Percentiles rank a stretch among this genome's conserved stretches.
Conservation (phyloP, 2,329 filamentous ascomycete species). For the Teratosphaeria zuluensis region DNA sequence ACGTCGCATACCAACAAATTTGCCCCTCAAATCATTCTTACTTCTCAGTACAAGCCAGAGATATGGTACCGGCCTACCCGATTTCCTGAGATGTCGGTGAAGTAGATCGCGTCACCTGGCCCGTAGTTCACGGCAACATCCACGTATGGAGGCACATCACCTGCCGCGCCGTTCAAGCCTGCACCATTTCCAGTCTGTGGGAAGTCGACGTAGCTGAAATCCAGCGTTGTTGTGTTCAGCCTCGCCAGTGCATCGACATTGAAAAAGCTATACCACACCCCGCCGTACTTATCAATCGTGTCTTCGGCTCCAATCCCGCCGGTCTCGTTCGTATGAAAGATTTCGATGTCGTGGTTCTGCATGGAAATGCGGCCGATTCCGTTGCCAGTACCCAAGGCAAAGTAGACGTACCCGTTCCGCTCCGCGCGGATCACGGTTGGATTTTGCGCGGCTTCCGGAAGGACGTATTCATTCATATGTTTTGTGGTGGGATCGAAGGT, state of each 20-base stretch:
- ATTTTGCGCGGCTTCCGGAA: slow-evolving; percentile 9
- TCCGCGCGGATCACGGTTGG: slow-evolving; percentile 15
- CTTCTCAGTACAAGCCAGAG: not conserved
- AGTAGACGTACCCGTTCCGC: slow-evolving; percentile 13
- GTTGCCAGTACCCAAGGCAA: slow-evolving; percentile 13
- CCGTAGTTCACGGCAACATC: not conserved
- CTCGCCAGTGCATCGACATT: not conserved
- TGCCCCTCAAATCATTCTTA: too few species aligned
- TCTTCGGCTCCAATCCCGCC: slow-evolving; percentile 9
- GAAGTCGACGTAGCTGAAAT: not conserved
- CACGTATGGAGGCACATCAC: not conserved
- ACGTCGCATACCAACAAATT: too few species aligned
- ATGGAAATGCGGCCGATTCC: slow-evolving; percentile 14
- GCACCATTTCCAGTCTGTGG: not conserved
- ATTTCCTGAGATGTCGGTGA: not conserved
- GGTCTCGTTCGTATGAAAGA: slow-evolving; percentile 9
- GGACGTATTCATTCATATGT: slow-evolving; percentile 8
- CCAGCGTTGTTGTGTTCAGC: not conserved
- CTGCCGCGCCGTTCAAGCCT: not conserved
- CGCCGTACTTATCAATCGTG: slow-evolving; percentile 10
- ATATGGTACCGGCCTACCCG: not conserved
- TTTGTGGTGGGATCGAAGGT: slow-evolving; percentile 11
- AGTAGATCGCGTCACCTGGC: not conserved
- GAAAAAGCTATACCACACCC: slow-evolving; percentile 13
- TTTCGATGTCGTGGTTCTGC: slow-evolving; percentile 10